These are phyloP conservation scores for Chlamydomonas urium DNA, from an alignment of 139 green algal species.

Conservation along the genomic window DNA sequence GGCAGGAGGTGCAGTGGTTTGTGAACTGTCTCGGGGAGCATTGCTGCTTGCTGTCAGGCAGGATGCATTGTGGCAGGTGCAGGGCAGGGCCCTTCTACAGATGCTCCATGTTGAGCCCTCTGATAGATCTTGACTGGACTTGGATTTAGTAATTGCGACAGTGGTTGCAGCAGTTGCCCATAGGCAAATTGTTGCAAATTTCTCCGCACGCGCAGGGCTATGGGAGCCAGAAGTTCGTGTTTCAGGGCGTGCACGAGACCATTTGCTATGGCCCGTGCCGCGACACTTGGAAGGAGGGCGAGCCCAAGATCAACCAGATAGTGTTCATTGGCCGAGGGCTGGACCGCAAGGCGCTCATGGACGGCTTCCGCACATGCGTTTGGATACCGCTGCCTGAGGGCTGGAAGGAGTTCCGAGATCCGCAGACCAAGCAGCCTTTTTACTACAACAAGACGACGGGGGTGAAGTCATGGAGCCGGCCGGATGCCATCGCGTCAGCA, in stretches of 20 bases:
- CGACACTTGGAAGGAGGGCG: constrained; percentile 53
- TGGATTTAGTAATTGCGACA: too few relatives aligned
- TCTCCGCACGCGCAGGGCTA: constrained; percentile 21
- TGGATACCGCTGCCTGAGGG: constrained; percentile 72
- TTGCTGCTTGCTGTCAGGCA: too few relatives aligned
- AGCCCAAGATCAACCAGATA: constrained; percentile 69
- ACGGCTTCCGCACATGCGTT: constrained; percentile 70
- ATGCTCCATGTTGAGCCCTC: too few relatives aligned
- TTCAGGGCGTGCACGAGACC: constrained; percentile 84
- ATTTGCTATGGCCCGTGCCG: constrained; percentile 71
- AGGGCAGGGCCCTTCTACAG: too few relatives aligned
- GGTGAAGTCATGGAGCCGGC: constrained; percentile 64
- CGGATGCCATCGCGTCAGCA: neutral
- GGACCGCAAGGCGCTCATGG: constrained; percentile 45
- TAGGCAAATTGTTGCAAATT: too few relatives aligned
- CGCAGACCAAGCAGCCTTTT: constrained; percentile 49
- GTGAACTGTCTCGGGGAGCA: too few relatives aligned
- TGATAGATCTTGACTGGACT: too few relatives aligned
- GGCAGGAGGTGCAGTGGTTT: too few relatives aligned
- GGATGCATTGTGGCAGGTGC: too few relatives aligned
- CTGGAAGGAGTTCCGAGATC: constrained; percentile 68
- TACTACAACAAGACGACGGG: constrained; percentile 67
- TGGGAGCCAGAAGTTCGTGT: constrained; percentile 71
- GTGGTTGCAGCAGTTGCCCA: too few relatives aligned
- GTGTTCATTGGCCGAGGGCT: constrained; percentile 80